Evolutionary conservation across 306 rosid genomes (phyloP), one percentile per base, ranked within the genome.

Genomic region (Coriaria nepalensis): DNA sequence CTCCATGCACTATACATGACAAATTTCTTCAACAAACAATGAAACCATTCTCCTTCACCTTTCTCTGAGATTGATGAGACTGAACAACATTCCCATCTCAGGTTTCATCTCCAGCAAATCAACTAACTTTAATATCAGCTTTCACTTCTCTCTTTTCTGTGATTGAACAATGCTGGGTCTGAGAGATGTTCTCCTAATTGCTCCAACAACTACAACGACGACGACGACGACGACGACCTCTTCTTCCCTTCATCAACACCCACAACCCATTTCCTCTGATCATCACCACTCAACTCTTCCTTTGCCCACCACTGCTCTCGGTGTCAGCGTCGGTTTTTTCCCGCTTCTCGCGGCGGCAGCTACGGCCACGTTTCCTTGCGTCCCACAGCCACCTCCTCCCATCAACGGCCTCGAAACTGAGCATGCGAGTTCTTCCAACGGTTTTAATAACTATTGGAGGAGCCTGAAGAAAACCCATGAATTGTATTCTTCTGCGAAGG

Each of bases 251-350:
- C 84, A 74, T 52, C 78, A 72, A 11, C 90, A 64, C 0, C 51
- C 38, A 57, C 93, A 82, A 70, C 69, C 73, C 70, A 67, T 69
- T 40, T 56, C 82, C 45, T 32, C 78, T 14, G 78, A 83, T 33
- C 74, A 73, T 52, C 73, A 60, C 44, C 59, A 39, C 54, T 73
- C 10, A 70, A 58, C 51, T 47, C 65, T 75, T 0, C 71, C 83
- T 53, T 75, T 87, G 4, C 59, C 87, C 5, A 55, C 87, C 5
- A 55, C 87, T 5, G 13, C 94, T 52, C 80, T 83, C 9, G 83
- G 94, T 29, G 94, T 83, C 14, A 81, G 94, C 7, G 82, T 79
- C 11, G 94, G 90, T 6, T 77, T 83, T 39, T 83, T 83, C 52
- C 94, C 94, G 0, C 90, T 83, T 39, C 62, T 83, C 4, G 63